A percentile compares a stretch with the other conserved stretches of the same genome.
Evolutionary conservation across 2,329 filamentous ascomycete genomes (phyloP).

Genomic region (Rutstroemia sp.): DNA sequence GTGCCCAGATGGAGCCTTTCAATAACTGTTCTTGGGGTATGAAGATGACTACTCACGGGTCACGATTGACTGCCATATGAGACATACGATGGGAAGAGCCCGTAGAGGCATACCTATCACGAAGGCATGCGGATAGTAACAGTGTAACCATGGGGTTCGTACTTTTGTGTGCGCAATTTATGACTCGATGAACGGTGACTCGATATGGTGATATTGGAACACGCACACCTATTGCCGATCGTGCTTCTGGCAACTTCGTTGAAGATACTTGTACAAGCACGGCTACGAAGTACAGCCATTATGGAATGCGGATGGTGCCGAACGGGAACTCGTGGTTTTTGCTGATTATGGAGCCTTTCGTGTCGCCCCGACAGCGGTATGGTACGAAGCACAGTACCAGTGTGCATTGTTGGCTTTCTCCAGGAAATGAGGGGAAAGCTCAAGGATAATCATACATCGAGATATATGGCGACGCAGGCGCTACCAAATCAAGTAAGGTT

Average conservation of each 20-base stretch:
- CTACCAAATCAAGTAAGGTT: slow-evolving; percentile 2
- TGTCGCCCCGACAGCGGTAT: neutral
- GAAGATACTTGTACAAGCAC: neutral
- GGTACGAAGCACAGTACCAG: neutral
- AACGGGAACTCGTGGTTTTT: slow-evolving; percentile 9
- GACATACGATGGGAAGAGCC: neutral
- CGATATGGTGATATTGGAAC: neutral
- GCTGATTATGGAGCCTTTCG: neutral
- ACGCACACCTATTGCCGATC: neutral
- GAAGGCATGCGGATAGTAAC: neutral
- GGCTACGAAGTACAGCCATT: neutral
- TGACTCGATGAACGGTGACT: slow-evolving; percentile 1
- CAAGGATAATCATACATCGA: slow-evolving; percentile 2
- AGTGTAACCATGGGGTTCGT: neutral
- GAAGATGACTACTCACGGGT: neutral
- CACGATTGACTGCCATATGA: neutral
- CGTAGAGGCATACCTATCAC: neutral
- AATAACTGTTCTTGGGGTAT: neutral
- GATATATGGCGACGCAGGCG: slow-evolving; percentile 11
- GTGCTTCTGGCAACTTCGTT: neutral
- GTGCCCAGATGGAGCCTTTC: neutral
- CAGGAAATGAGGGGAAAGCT: slow-evolving; percentile 14
- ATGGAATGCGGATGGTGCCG: slow-evolving; percentile 5
- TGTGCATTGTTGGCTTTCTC: neutral
- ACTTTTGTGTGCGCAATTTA: neutral